Conservation (phyloP, 2,329 filamentous ascomycete species). For the Ceratocystiopsis sp. region DNA sequence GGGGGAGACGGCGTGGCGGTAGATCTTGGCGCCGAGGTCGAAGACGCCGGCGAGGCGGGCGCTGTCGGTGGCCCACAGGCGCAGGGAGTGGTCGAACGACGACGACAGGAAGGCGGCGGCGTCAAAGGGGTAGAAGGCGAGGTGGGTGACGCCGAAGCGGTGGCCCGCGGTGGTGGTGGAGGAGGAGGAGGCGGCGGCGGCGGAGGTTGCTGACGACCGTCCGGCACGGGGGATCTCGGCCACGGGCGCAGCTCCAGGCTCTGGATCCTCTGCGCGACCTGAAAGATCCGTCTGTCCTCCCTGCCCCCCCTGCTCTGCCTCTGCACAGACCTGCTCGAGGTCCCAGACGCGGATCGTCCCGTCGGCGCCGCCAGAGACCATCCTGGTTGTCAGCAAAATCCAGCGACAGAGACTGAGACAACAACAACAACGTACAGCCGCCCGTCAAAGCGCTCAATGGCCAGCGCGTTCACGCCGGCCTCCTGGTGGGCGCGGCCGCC, state of each 20-base stretch:
- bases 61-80: slow-evolving; percentile 53
- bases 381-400: no score
- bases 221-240: slow-evolving; percentile 31
- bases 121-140: slow-evolving; percentile 68
- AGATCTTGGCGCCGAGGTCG: slow-evolving; percentile 49
- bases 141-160: slow-evolving; percentile 56
- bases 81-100: slow-evolving; percentile 62
- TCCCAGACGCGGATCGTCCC: slow-evolving; percentile 79
- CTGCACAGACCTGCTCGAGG: slow-evolving; percentile 52
- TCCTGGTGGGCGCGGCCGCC: slow-evolving; percentile 49
- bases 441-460: slow-evolving; percentile 69
- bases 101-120: slow-evolving; percentile 57
- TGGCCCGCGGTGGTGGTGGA: slow-evolving; percentile 21
- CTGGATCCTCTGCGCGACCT: no score
- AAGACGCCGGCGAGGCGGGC: slow-evolving; percentile 48
- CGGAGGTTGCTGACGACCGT: neutral
- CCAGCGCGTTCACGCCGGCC: slow-evolving; percentile 64
- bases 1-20: slow-evolving; percentile 63
- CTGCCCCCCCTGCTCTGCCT: no score
- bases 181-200: slow-evolving; percentile 2
- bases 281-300: no score
- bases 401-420: no score
- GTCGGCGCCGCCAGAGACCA: slow-evolving; percentile 75
- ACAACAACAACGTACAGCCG: slow-evolving; percentile 38
- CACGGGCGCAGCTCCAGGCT: slow-evolving; percentile 30